Evolutionary conservation across 805 yeast species (phyloP).

Genomic region (Candida qinlingensis): DNA sequence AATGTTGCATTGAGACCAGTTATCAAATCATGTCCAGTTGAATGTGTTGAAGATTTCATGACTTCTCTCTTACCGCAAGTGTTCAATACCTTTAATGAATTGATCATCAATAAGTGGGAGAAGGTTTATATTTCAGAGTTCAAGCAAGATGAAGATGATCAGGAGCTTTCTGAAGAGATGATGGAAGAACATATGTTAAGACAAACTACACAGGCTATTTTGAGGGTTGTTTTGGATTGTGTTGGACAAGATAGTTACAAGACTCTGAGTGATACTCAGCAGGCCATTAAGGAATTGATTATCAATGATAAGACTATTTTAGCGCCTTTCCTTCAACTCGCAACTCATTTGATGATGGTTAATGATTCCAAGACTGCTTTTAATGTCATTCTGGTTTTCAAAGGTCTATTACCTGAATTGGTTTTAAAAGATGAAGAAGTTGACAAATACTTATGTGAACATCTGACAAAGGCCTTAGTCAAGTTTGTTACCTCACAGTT

Average conservation of each 20-base stretch:
- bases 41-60: conserved; percentile 64
- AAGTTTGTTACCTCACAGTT: conserved; percentile 66
- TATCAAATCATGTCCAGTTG: conserved; percentile 81
- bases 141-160: conserved; percentile 48
- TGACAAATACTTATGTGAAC: conserved; percentile 53
- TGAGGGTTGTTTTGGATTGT: conserved; percentile 77
- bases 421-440: conserved; percentile 68
- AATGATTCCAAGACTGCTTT: conserved; percentile 91
- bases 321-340: conserved; percentile 70
- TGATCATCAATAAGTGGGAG: conserved; percentile 76
- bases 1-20: conserved; percentile 84
- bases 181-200: conserved; percentile 93
- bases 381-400: conserved; percentile 76
- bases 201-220: conserved; percentile 90
- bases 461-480: conserved; percentile 64
- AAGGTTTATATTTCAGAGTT: conserved; percentile 44
- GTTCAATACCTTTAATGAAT: conserved; percentile 63
- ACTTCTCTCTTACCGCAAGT: conserved; percentile 72
- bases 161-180: conserved; percentile 92
- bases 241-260: conserved; percentile 67
- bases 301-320: conserved; percentile 59
- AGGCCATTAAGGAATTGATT: conserved; percentile 60
- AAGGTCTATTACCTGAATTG: conserved; percentile 67
- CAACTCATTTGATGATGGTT: conserved; percentile 72
- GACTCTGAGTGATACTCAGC: conserved; percentile 50